Percentiles rank a stretch among this genome's conserved stretches.
Conservation (phyloP, 2,329 filamentous ascomycete genomes). For the Aspergillus ochraceus region DNA sequence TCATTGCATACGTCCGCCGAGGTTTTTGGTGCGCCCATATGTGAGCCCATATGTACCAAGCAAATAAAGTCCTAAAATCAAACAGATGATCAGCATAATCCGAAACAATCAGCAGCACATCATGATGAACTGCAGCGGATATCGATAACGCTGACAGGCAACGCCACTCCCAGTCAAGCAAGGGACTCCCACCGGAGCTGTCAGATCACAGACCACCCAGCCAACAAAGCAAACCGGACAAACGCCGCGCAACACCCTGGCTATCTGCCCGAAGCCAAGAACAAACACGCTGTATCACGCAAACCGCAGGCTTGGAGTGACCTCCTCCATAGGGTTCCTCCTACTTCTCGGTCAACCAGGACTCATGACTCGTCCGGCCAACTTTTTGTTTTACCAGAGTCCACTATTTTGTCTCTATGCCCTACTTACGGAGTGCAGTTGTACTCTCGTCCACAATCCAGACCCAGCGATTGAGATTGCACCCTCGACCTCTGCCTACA, state of each 20-base stretch:
- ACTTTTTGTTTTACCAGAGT: not conserved
- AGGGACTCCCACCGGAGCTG: constrained; percentile 12
- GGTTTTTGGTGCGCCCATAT: not conserved
- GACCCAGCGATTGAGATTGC: not conserved
- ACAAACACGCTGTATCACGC: not conserved
- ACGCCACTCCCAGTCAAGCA: constrained; percentile 7
- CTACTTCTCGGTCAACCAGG: not conserved
- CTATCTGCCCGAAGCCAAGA: not conserved
- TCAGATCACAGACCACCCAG: constrained; percentile 8
- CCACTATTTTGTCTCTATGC: not conserved
- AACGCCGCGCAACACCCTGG: not conserved
- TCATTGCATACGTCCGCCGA: not conserved
- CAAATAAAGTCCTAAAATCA: not conserved
- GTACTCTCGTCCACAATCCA: not conserved
- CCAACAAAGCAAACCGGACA: not conserved
- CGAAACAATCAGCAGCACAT: constrained; percentile 7
- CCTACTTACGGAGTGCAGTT: not conserved
- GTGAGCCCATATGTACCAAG: not conserved
- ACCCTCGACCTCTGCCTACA: not conserved
- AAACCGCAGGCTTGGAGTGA: not conserved
- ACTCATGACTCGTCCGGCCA: not conserved
- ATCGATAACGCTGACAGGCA: constrained; percentile 9
- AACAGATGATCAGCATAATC: constrained; percentile 1
- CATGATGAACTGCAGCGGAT: constrained; percentile 1
- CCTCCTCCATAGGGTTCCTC: not conserved